Conservation (phyloP, 202 grass and related monocot species). For the Carex arenaria region DNA sequence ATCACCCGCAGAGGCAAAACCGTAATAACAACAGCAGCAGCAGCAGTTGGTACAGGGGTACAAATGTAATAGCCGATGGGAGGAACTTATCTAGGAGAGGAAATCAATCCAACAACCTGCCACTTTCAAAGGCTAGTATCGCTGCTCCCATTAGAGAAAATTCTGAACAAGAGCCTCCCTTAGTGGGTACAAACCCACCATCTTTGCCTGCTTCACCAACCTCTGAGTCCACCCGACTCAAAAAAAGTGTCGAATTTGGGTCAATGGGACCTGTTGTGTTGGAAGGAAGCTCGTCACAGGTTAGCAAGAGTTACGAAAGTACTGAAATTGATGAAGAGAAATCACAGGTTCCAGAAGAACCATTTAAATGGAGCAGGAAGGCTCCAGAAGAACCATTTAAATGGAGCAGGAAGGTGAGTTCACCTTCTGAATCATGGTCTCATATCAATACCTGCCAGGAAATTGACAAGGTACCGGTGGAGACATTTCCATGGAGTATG, state of each 20-base stretch:
- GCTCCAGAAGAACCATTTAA: neutral
- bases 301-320: neutral
- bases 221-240: neutral
- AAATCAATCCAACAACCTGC: neutral
- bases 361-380: neutral
- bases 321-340: neutral
- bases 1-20: neutral
- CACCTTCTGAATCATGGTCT: neutral
- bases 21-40: neutral
- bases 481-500: neutral
- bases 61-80: neutral
- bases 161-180: neutral
- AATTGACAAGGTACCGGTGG: neutral
- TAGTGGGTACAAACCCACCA: conserved; percentile 20
- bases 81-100: neutral
- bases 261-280: conserved; percentile 56
- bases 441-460: neutral
- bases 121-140: neutral
- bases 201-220: neutral
- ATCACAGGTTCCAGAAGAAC: neutral
- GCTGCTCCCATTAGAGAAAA: neutral
- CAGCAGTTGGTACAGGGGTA: conserved; percentile 8
- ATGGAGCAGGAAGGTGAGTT: conserved; percentile 2
- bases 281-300: conserved; percentile 21
- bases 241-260: conserved; percentile 47